These are phyloP conservation scores for Arthrobotrys pseudoclavata DNA, from an alignment of 2,329 filamentous ascomycete species.

Conservation along the genomic window DNA sequence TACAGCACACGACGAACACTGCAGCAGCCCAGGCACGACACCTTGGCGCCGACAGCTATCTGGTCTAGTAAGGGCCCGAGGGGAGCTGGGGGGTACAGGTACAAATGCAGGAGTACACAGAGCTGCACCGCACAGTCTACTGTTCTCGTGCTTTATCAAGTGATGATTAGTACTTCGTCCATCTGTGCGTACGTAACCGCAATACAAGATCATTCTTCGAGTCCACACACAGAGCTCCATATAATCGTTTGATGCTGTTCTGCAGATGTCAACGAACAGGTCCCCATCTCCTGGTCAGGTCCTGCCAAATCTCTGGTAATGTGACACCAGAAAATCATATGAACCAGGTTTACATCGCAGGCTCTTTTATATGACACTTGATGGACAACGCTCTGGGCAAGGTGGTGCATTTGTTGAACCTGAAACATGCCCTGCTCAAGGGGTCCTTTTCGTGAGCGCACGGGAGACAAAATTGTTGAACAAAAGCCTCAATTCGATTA, in stretches of 20 bases:
- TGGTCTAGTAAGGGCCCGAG: not conserved
- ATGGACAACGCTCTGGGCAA: slow-evolving; percentile 26
- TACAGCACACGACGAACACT: slow-evolving; percentile 43
- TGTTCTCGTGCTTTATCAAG: slow-evolving; percentile 18
- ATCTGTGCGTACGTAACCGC: slow-evolving; percentile 1
- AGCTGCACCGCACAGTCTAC: slow-evolving; percentile 3
- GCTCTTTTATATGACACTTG: slow-evolving; percentile 48
- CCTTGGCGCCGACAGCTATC: slow-evolving; percentile 19
- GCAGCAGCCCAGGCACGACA: slow-evolving; percentile 10
- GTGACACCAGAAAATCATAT: slow-evolving; percentile 54
- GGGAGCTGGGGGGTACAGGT: slow-evolving; percentile 23
- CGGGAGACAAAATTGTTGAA: slow-evolving; percentile 39
- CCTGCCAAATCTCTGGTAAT: slow-evolving; percentile 51
- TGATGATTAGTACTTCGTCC: slow-evolving; percentile 10
- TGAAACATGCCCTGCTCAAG: slow-evolving; percentile 45
- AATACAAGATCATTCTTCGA: slow-evolving; percentile 7
- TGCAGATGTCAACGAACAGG: slow-evolving; percentile 16
- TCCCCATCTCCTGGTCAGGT: slow-evolving; percentile 22
- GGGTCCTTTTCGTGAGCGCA: slow-evolving; percentile 36
- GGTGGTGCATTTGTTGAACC: slow-evolving; percentile 34
- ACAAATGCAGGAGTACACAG: slow-evolving; percentile 29
- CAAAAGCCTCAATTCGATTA: slow-evolving; percentile 52
- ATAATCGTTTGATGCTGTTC: slow-evolving; percentile 10
- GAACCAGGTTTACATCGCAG: slow-evolving; percentile 47
- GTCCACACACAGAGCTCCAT: slow-evolving; percentile 32